Percentiles rank a stretch among this genome's conserved stretches.
Conservation (phyloP, 2,329 filamentous ascomycete genomes). For the Alternaria panax region DNA sequence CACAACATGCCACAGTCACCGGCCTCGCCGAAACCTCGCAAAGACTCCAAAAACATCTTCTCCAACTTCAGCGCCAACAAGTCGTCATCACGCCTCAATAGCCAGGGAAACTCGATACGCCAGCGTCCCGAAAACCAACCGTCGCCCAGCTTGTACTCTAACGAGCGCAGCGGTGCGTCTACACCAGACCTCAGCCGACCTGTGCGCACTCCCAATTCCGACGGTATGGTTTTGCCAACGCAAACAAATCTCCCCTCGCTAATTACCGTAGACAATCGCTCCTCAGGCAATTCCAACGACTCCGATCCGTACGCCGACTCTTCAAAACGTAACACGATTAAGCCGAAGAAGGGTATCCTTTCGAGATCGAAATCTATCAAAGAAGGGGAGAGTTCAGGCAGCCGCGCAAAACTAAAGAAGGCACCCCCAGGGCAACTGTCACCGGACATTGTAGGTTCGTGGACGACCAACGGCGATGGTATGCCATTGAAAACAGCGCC, state of each 20-base stretch:
- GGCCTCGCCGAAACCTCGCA: constrained; percentile 45
- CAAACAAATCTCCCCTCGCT: not conserved
- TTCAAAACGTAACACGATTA: constrained; percentile 34
- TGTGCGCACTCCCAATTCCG: constrained; percentile 47
- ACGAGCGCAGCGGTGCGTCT: constrained; percentile 55
- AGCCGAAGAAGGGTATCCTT: constrained; percentile 49
- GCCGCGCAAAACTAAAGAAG: constrained; percentile 44
- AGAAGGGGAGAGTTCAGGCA: constrained; percentile 47
- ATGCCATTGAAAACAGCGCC: constrained; percentile 68
- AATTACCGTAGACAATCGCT: constrained; percentile 38
- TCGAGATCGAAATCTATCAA: constrained; percentile 55
- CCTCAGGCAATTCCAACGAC: constrained; percentile 43
- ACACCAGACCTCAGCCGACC: constrained; percentile 56
- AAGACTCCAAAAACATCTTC: constrained; percentile 55
- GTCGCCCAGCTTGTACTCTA: constrained; percentile 46
- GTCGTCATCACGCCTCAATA: constrained; percentile 53
- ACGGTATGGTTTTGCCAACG: constrained; percentile 31
- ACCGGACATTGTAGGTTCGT: constrained; percentile 38
- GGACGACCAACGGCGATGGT: constrained; percentile 47
- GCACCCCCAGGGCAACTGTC: constrained; percentile 41
- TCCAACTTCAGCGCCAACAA: constrained; percentile 58
- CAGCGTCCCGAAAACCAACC: constrained; percentile 46
- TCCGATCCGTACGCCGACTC: constrained; percentile 29
- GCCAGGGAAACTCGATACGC: constrained; percentile 46
- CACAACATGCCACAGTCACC: constrained; percentile 44